Conservation (phyloP, 2,329 filamentous ascomycete species). For the Hypoxylon sp. region DNA sequence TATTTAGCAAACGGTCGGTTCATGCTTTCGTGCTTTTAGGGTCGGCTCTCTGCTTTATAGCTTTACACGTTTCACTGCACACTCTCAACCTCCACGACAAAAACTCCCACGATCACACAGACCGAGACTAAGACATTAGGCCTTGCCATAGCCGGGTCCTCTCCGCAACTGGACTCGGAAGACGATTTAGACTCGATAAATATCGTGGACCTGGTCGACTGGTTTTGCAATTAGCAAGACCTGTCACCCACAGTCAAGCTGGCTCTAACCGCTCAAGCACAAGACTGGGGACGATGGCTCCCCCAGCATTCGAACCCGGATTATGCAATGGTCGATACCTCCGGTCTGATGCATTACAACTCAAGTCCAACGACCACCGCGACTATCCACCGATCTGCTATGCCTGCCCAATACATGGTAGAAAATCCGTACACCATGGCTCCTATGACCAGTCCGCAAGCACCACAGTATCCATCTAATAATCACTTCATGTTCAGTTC, state of each 20-base stretch:
- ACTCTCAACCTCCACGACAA: slow-evolving; percentile 5
- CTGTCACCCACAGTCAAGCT: slow-evolving; percentile 56
- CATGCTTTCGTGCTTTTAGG: slow-evolving; percentile 25
- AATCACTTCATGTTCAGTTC: slow-evolving; percentile 62
- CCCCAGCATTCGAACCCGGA: slow-evolving; percentile 62
- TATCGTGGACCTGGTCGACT: slow-evolving; percentile 21
- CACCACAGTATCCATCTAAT: slow-evolving; percentile 61
- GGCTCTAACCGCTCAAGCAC: slow-evolving; percentile 65
- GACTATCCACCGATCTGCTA: slow-evolving; percentile 60
- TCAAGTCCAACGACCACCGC: slow-evolving; percentile 58
- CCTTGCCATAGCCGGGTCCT: slow-evolving; percentile 4
- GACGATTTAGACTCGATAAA: slow-evolving; percentile 8
- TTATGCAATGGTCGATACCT: slow-evolving; percentile 65
- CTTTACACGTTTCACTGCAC: slow-evolving; percentile 28
- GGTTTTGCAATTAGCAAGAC: slow-evolving; percentile 56
- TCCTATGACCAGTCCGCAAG: slow-evolving; percentile 60
- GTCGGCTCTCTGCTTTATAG: slow-evolving; percentile 40
- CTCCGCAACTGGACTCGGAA: slow-evolving; percentile 5
- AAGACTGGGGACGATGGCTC: slow-evolving; percentile 70
- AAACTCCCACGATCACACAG: not conserved
- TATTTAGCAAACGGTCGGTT: slow-evolving; percentile 30
- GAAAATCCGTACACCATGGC: slow-evolving; percentile 61
- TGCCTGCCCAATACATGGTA: slow-evolving; percentile 65
- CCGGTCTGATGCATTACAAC: slow-evolving; percentile 66
- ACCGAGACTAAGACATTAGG: not conserved